Conservation (phyloP, 495 filamentous ascomycete species). For the Xylaria castorea region DNA sequence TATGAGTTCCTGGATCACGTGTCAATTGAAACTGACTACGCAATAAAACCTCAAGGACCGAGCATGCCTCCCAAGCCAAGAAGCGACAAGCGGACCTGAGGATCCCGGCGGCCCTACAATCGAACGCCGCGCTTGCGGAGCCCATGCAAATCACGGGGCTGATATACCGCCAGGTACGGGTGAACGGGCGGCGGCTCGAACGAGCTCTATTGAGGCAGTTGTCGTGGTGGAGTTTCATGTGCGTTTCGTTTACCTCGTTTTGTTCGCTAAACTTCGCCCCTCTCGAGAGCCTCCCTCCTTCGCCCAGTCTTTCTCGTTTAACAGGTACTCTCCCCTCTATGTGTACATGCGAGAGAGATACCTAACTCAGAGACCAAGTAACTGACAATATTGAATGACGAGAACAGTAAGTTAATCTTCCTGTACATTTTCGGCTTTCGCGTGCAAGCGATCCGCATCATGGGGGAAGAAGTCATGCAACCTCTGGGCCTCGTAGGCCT, state of each 20-base stretch:
- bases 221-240: slow-evolving; percentile 71
- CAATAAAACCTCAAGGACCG: slow-evolving; percentile 57
- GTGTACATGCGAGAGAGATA: not conserved
- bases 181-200: slow-evolving; percentile 77
- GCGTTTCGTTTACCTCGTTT: slow-evolving; percentile 27
- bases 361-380: not conserved
- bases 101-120: slow-evolving; percentile 45
- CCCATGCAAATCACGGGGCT: slow-evolving; percentile 65
- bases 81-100: slow-evolving; percentile 62
- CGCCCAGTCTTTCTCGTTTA: not conserved
- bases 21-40: slow-evolving; percentile 21
- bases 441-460: slow-evolving; percentile 67
- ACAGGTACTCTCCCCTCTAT: not conserved
- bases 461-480: slow-evolving; percentile 72
- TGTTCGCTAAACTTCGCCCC: not conserved
- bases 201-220: slow-evolving; percentile 69
- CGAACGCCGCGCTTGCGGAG: slow-evolving; percentile 51
- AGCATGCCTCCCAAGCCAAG: slow-evolving; percentile 71
- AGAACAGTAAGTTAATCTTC: slow-evolving; percentile 62
- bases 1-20: not conserved
- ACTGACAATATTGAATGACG: not conserved
- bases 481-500: slow-evolving; percentile 71
- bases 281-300: not conserved
- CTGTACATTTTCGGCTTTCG: slow-evolving; percentile 71
- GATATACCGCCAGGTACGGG: slow-evolving; percentile 66